Conservation (phyloP, 2,329 filamentous ascomycete species). For the Penicillium decumbens region DNA sequence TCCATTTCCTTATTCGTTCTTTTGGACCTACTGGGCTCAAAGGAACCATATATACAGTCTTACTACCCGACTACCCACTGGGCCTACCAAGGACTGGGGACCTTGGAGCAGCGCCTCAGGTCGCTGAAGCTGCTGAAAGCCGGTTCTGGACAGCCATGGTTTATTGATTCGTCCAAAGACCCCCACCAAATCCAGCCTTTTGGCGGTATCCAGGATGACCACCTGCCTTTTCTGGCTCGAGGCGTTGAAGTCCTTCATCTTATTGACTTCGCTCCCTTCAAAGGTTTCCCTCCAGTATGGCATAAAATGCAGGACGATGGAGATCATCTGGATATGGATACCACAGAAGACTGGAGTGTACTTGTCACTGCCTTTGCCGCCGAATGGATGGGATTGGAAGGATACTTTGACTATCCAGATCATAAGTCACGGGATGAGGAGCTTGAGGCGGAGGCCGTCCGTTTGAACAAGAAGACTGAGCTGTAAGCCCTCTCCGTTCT, state of each 20-base stretch:
- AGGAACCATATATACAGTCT: slow-evolving; percentile 67
- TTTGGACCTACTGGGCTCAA: slow-evolving; percentile 77
- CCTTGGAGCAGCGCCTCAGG: slow-evolving; percentile 69
- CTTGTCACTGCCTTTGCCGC: slow-evolving; percentile 78
- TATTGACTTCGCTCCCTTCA: slow-evolving; percentile 62
- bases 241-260: slow-evolving; percentile 87
- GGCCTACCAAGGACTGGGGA: slow-evolving; percentile 76
- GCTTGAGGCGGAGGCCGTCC: slow-evolving; percentile 13
- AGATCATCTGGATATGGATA: slow-evolving; percentile 73
- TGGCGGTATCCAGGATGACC: slow-evolving; percentile 72
- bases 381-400: slow-evolving; percentile 86
- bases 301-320: slow-evolving; percentile 80
- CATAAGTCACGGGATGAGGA: slow-evolving; percentile 6
- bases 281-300: slow-evolving; percentile 73
- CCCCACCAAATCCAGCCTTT: slow-evolving; percentile 45
- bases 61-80: slow-evolving; percentile 90
- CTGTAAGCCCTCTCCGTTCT: slow-evolving; percentile 35
- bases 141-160: slow-evolving; percentile 51
- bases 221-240: slow-evolving; percentile 79
- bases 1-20: slow-evolving; percentile 85
- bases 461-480: slow-evolving; percentile 34
- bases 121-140: slow-evolving; percentile 63
- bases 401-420: slow-evolving; percentile 40
- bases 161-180: slow-evolving; percentile 60
- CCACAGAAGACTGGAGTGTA: slow-evolving; percentile 80